Base-by-base conservation (phyloP, 2,329 filamentous ascomycete species). In the Nemania sp. region DNA sequence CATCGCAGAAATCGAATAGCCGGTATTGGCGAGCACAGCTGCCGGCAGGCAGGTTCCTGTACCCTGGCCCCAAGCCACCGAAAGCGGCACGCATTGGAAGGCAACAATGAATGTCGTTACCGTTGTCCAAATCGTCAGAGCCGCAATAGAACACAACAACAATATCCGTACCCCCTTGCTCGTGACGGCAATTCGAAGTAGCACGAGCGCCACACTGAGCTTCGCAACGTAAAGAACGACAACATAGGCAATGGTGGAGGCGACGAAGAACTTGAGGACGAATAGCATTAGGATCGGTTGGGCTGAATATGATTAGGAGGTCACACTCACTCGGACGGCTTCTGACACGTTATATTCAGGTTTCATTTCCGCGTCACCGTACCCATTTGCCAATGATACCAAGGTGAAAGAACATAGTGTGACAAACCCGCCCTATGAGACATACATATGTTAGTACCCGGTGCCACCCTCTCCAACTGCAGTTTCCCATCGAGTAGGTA, bases 1-100 rank as follows among this genome's bases (percentile, higher is more conserved):
- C 57, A 61, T 61, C 17, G 59, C 59, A 3, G 59, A 61, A 30
- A 60, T 61, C 3, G 59, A 58, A 30, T 56, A 61, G 8, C 59
- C 59, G 1, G 59, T 61, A 37, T 60, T 60, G 22, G 57, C 59
- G 12, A 61, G 52, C n/a, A 58, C 51, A 6, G 42, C 49, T 1
- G 54, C 54, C 11, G 59, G 49, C 19, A 61, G 42, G 9, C 59
- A 61, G 6, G 40, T 53, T 28, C 59, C 59, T 26, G 45, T 40
- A 6, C 59, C 59, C 23, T 51, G 49, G 3, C 59, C 57, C 59
- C 59, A 61, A 0, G 59, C 59, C 9, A 58, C 37, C 0, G 59
- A 60, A 1, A 61, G 54, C 5, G 59, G 59, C 2, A 43, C 14
- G 22, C 59, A 61, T 23, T 61, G 57, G 33, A 60, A 56, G 0